Evolutionary conservation across 2,329 filamentous ascomycete genomes (phyloP), one percentile per base, ranked within the genome.

Genomic region (Fusarium mangiferae): DNA sequence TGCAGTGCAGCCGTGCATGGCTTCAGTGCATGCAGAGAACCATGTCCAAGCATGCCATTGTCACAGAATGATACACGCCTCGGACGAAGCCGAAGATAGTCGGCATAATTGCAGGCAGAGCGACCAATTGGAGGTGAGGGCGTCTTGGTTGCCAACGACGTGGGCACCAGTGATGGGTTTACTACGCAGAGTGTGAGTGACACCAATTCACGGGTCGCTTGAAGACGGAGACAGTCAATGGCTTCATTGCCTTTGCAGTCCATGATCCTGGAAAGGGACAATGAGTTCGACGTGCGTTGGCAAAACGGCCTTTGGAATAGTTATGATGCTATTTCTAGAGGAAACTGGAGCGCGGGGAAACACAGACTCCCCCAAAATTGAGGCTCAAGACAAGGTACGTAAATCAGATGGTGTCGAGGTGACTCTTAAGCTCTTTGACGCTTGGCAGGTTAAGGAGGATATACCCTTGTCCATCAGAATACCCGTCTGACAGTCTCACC

Each of bases 341-440:
- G 35, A 17, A 51, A 14, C 11, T 17, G n/a, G 26, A 59, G 51
- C 60, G 66, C 66, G 62, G 66, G 71, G 71, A 55, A 30, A 44
- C 42, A 65, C 22, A 39, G 17, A 61, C 38, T 60, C 71, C 71
- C 71, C 59, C 51, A 73, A 72, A 74, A 68, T 61, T 66, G 71
- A 74, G 71, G 71, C 71, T 74, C 59, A 65, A 68, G 48, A 67
- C 44, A 59, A 44, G 38, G 54, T 54, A 45, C 60, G 33, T 57
- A 54, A 44, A 30, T 38, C 24, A 36, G 33, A 58, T 38, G 41
- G 56, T n/a, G 57, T 52, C 41, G 20, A 44, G 22, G 33, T 58
- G 42, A 38, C 54, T 42, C 26, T 51, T 28, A 30, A 58, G 35
- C 35, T 46, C 52, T 63, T 41, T 36, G 46, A 45, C 46, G 56